Conservation (phyloP, 768 basidiomycete genomes). For the Suillus weaverae region DNA sequence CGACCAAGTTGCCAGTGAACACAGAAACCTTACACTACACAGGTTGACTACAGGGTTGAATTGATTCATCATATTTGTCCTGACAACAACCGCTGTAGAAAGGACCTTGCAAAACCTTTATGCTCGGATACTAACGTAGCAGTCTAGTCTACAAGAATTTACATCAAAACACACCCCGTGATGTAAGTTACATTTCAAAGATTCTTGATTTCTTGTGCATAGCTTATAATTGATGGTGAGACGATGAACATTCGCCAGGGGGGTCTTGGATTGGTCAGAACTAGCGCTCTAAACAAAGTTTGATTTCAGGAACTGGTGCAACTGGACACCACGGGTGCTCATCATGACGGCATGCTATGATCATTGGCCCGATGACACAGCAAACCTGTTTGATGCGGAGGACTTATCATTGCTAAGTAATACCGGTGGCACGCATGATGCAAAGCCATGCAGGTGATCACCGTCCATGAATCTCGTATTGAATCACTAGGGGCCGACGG, state of each 20-base stretch:
- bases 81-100: background rate
- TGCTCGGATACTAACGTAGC: background rate
- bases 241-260: background rate
- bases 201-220: background rate
- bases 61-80: background rate
- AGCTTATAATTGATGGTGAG: background rate
- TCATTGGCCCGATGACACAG: background rate
- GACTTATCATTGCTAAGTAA: background rate
- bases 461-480: background rate
- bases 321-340: background rate
- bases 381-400: background rate
- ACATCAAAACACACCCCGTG: background rate
- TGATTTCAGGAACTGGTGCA: background rate
- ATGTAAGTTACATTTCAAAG: conserved; percentile 1
- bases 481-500: background rate
- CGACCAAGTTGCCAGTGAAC: conserved; percentile 1
- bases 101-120: background rate
- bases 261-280: background rate
- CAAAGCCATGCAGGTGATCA: background rate
- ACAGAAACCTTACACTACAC: background rate
- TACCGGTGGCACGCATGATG: background rate
- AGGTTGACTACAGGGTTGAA: background rate
- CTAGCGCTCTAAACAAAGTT: background rate
- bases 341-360: background rate
- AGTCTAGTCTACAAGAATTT: background rate